phyloP scores from a whole-genome alignment of 257 asterid species.

The Solanum rostratum region DNA sequence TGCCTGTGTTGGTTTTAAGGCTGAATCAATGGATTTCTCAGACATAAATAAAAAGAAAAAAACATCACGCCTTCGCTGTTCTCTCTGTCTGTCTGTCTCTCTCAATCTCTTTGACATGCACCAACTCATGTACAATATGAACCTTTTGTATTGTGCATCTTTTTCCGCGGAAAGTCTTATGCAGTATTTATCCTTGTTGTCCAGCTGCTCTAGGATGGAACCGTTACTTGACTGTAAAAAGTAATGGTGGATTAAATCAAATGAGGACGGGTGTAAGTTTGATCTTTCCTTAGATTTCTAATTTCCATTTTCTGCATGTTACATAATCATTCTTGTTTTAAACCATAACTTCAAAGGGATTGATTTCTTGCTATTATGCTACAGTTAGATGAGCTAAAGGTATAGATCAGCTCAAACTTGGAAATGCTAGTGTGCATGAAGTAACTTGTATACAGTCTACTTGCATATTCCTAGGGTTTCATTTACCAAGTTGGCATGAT shows the following conservation, averaged over 20 bases:
- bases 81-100: too few relatives aligned
- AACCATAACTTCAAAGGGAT: not conserved
- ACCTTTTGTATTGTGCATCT: not conserved
- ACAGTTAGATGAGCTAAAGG: not conserved
- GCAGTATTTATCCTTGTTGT: constrained; percentile 6
- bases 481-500: not conserved
- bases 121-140: not conserved
- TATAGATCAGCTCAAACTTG: not conserved
- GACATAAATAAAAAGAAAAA: not conserved
- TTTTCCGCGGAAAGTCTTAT: not conserved
- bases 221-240: constrained; percentile 75
- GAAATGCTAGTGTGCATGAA: not conserved
- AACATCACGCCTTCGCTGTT: not conserved
- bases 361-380: not conserved
- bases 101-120: not conserved
- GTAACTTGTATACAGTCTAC: not conserved
- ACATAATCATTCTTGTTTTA: not conserved
- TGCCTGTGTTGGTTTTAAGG: not conserved
- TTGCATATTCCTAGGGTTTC: not conserved
- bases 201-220: constrained; percentile 42
- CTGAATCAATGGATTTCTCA: not conserved
- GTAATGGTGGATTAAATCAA: constrained; percentile 96
- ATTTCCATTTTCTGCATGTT: not conserved
- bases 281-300: not conserved
- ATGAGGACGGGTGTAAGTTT: constrained; percentile 85